Evolutionary conservation across 495 filamentous ascomycete genomes (phyloP), one percentile per base, ranked within the genome.

Genomic region (Trichoderma virens): DNA sequence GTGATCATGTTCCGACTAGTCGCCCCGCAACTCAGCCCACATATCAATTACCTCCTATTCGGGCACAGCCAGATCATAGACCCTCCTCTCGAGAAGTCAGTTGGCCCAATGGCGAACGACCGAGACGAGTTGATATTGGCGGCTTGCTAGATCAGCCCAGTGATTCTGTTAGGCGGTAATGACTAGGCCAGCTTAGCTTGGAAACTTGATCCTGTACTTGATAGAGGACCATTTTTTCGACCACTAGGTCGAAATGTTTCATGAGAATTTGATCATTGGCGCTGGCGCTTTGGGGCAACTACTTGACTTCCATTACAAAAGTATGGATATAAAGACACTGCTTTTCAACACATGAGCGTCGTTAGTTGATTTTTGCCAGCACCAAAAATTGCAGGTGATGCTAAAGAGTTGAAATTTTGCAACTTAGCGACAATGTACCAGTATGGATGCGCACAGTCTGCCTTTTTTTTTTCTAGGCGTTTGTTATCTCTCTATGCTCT

Each of bases 1-100:
- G 73, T 70, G 80, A 83, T 61, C 64, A 79, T 18, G 62, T 71
- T 9, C 66, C 72, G 23, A 59, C 71, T 41, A 41, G 63, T 2
- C 75, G 75, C 34, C 64, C 72, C 18, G 65, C 73, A 7, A 76
- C 73, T 45, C 72, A 76, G 43, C 69, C 73, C 25, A 75, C 80
- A 41, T 82, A 77, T 70, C 82, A 83, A 65, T 72, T 83, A 18
- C 80, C 80, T 8, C 81, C 82, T 6, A 83, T 83, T 51, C 74
- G 80, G 32, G 78, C 75, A 38, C 80, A 75, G 64, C 74, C 34
- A 6, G 51, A 75, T 27, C 69, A 73, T 27, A 64, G 67, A 27
- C 67, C 67, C 1, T 67, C 74, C 61, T 67, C 78, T 11, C 64
- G 69, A 56, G 78, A 78, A 64, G 65, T 70, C 14, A 34, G 64